Conservation (phyloP, 768 basidiomycete species). For the Pholiota microspora region DNA sequence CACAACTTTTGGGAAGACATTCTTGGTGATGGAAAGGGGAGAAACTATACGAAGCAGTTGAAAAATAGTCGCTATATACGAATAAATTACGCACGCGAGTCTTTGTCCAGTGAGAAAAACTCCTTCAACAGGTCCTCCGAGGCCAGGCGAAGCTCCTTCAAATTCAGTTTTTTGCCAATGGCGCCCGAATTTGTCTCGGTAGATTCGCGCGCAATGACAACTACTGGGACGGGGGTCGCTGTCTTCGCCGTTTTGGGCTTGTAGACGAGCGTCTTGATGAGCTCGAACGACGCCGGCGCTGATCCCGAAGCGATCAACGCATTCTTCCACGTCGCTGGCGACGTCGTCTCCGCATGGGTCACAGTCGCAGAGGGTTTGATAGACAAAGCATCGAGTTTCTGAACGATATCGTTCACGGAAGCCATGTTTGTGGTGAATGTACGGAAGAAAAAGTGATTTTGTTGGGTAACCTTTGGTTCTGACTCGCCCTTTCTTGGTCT, state of each 20-base stretch:
- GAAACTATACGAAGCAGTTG: slow-evolving; percentile 58
- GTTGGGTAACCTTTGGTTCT: slow-evolving; percentile 22
- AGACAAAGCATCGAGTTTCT: slow-evolving; percentile 49
- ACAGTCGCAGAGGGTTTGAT: slow-evolving; percentile 54
- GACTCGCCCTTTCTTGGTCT: slow-evolving; percentile 35
- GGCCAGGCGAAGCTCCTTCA: slow-evolving; percentile 88
- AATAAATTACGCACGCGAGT: slow-evolving; percentile 66
- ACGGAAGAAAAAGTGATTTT: slow-evolving; percentile 18
- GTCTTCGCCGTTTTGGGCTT: slow-evolving; percentile 96
- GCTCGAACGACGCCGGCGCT: slow-evolving; percentile 60
- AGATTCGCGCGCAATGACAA: slow-evolving; percentile 81
- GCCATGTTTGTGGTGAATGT: slow-evolving; percentile 29
- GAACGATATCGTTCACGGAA: slow-evolving; percentile 27
- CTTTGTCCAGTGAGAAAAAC: slow-evolving; percentile 82
- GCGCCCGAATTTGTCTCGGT: slow-evolving; percentile 80
- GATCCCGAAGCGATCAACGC: slow-evolving; percentile 54
- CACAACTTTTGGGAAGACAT: slow-evolving; percentile 66
- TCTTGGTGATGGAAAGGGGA: slow-evolving; percentile 65
- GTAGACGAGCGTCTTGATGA: slow-evolving; percentile 89
- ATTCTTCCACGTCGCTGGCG: slow-evolving; percentile 76
- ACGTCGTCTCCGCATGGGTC: slow-evolving; percentile 59
- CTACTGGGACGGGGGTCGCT: slow-evolving; percentile 78
- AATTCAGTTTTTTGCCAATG: slow-evolving; percentile 73
- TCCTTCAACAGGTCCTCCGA: slow-evolving; percentile 83
- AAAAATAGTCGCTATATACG: background rate